Conservation (phyloP, 495 filamentous ascomycete species). For the Neurospora tetrasperma region DNA sequence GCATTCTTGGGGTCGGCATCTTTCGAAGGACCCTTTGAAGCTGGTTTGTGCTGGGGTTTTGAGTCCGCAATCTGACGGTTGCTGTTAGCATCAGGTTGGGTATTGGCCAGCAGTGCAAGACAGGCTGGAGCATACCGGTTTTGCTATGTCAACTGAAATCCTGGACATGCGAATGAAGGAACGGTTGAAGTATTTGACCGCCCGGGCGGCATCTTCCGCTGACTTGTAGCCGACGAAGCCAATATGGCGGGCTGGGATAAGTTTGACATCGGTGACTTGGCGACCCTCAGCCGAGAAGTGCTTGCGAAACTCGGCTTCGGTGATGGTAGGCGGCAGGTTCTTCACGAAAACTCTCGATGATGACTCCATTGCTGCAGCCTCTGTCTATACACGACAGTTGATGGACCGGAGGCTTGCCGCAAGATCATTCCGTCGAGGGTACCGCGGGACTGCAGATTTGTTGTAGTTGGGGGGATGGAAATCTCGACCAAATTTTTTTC, state of each 20-base stretch:
- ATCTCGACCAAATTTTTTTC: background rate
- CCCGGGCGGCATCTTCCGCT: constrained; percentile 63
- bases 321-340: constrained; percentile 64
- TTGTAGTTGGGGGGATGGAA: background rate
- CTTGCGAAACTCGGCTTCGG: constrained; percentile 69
- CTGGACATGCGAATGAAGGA: constrained; percentile 95
- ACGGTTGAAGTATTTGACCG: constrained; percentile 89
- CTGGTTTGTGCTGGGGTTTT: constrained; percentile 4
- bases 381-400: constrained; percentile 14
- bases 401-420: constrained; percentile 13
- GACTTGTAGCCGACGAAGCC: constrained; percentile 94
- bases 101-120: background rate
- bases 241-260: constrained; percentile 79
- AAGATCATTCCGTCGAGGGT: constrained; percentile 13
- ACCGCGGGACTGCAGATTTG: background rate
- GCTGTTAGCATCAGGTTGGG: background rate
- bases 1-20: constrained; percentile 1
- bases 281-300: constrained; percentile 69
- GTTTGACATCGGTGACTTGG: constrained; percentile 78
- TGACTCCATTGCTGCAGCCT: constrained; percentile 41
- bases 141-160: constrained; percentile 83
- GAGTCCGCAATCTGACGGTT: constrained; percentile 16
- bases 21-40: constrained; percentile 6
- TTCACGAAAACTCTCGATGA: constrained; percentile 89
- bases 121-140: constrained; percentile 50